phyloP scores from a whole-genome alignment of 805 yeast species.

The Pichia nanzhaoensis region DNA sequence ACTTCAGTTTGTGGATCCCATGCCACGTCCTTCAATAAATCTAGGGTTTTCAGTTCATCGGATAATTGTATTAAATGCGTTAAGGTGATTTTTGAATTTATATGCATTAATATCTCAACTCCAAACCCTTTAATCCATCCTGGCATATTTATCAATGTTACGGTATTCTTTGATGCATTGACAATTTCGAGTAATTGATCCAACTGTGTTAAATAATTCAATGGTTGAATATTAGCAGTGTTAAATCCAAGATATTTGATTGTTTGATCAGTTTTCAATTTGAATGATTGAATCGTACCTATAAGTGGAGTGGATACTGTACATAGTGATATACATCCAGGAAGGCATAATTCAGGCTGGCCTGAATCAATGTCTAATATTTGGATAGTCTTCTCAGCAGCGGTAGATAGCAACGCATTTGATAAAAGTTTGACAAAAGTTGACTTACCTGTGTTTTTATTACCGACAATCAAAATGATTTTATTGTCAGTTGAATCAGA shows the following conservation, averaged over 20 bases:
- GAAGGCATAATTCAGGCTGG: slow-evolving; percentile 70
- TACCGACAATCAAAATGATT: slow-evolving; percentile 43
- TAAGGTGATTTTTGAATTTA: slow-evolving; percentile 43
- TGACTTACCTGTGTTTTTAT: slow-evolving; percentile 79
- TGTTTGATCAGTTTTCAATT: slow-evolving; percentile 20
- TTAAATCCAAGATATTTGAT: slow-evolving; percentile 50
- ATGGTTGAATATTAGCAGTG: slow-evolving; percentile 64
- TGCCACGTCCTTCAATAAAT: slow-evolving; percentile 6
- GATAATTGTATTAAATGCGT: slow-evolving; percentile 53
- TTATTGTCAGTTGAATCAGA: slow-evolving; percentile 7
- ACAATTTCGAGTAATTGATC: slow-evolving; percentile 32
- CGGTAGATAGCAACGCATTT: slow-evolving; percentile 36
- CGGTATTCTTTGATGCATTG: slow-evolving; percentile 13
- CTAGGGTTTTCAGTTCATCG: slow-evolving; percentile 16
- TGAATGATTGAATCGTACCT: slow-evolving; percentile 29
- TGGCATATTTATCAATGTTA: slow-evolving; percentile 61
- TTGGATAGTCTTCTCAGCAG: slow-evolving; percentile 27
- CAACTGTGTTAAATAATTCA: slow-evolving; percentile 41
- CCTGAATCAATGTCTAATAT: slow-evolving; percentile 84
- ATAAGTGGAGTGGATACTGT: slow-evolving; percentile 28
- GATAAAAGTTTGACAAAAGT: slow-evolving; percentile 52
- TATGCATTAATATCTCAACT: slow-evolving; percentile 47
- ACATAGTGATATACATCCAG: slow-evolving; percentile 61
- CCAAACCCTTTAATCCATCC: slow-evolving; percentile 94
- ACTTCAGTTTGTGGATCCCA: slow-evolving; percentile 6